phyloP scores from a whole-genome alignment of 371 early-diverging fungal genomes.

The Lichtheimia hyalospora region DNA sequence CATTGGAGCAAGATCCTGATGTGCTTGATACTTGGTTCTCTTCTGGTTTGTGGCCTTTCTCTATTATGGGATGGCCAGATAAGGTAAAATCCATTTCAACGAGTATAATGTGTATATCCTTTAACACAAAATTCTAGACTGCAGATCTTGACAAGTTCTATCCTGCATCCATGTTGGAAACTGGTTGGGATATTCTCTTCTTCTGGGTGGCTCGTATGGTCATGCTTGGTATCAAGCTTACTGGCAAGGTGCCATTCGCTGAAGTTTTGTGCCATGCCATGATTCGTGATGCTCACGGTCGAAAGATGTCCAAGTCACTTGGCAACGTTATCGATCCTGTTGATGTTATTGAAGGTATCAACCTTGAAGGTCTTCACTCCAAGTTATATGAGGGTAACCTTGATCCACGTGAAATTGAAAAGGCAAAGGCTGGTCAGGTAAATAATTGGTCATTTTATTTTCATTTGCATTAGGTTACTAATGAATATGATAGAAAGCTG shows the following conservation, averaged over 20 bases:
- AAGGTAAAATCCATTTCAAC: conserved; percentile 25
- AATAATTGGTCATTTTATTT: neutral
- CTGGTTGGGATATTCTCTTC: conserved; percentile 99
- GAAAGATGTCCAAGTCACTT: conserved; percentile 99
- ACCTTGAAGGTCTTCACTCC: conserved; percentile 76
- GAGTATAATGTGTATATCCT: neutral
- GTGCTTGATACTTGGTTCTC: conserved; percentile 99
- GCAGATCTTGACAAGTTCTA: conserved; percentile 87
- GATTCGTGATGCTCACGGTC: conserved; percentile 99
- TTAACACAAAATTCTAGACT: conserved; percentile 46
- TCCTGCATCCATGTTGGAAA: conserved; percentile 95
- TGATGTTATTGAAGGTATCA: conserved; percentile 96
- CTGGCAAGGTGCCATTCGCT: conserved; percentile 94
- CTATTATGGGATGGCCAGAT: conserved; percentile 97
- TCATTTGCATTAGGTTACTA: neutral
- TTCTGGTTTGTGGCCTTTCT: conserved; percentile 99
- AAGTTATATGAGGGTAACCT: conserved; percentile 88
- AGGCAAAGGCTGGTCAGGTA: conserved; percentile 83
- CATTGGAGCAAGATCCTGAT: conserved; percentile 81
- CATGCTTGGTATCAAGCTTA: conserved; percentile 96
- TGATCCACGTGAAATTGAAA: conserved; percentile 90
- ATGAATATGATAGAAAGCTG: conserved; percentile 50
- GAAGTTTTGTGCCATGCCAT: conserved; percentile 98
- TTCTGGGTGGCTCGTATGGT: conserved; percentile 99
- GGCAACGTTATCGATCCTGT: conserved; percentile 99